A percentile compares a stretch with the other conserved stretches of the same genome.
Evolutionary conservation across 2,329 filamentous ascomycete genomes (phyloP).

Genomic region (Neonectria faginata): DNA sequence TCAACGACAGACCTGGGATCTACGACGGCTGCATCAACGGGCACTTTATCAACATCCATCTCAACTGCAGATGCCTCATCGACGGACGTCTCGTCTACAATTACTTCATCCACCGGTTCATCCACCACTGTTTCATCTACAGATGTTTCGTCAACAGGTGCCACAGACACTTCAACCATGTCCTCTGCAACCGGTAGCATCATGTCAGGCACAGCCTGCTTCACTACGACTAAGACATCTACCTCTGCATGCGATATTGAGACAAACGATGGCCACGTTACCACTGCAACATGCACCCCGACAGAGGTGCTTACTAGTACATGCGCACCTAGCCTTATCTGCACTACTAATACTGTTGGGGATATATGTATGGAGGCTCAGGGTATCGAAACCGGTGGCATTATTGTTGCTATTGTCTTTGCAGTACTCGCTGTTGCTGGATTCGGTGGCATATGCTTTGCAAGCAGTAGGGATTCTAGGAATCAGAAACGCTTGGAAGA

Average conservation of each 20-base stretch:
- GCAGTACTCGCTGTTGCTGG: not conserved
- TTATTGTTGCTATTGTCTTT: constrained; percentile 17
- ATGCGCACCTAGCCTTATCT: constrained; percentile 13
- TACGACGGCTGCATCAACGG: not conserved
- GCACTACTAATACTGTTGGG: constrained; percentile 12
- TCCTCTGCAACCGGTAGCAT: not conserved
- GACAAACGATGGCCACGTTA: constrained; percentile 12
- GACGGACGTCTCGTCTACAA: not conserved
- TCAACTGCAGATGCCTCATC: not conserved
- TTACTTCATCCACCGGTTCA: not conserved
- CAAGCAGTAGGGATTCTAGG: constrained; percentile 8
- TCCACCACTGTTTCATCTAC: constrained; percentile 5
- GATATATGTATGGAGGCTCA: constrained; percentile 21
- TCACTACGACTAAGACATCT: constrained; percentile 2
- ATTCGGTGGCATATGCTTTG: constrained; percentile 4
- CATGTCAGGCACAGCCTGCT: constrained; percentile 15
- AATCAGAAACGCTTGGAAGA: not conserved
- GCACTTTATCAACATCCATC: not conserved
- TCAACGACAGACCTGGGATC: not conserved
- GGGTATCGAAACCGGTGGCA: constrained; percentile 18
- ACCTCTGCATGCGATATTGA: constrained; percentile 11
- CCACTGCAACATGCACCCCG: constrained; percentile 5
- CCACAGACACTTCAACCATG: constrained; percentile 1
- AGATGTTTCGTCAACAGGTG: not conserved
- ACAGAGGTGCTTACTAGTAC: constrained; percentile 10